These are phyloP conservation scores for Magnolia officinalis DNA, from an alignment of 164 flowering plant species.

Conservation along the genomic window DNA sequence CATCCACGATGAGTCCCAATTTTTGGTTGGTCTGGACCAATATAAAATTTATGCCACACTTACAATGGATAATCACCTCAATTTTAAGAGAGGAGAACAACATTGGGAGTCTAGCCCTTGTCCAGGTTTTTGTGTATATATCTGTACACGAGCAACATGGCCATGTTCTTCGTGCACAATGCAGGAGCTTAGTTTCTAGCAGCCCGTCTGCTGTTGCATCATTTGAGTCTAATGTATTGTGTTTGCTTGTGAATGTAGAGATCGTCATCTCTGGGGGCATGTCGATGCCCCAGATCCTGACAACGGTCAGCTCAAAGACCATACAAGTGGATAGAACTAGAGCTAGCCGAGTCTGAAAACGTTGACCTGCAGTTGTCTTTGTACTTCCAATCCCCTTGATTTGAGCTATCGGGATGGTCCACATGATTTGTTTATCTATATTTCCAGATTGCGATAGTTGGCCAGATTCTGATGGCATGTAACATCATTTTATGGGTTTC, in stretches of 20 bases:
- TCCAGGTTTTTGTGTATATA: too few relatives aligned
- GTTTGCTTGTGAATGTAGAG: slow-evolving; percentile 37
- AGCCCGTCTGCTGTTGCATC: neutral
- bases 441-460: slow-evolving; percentile 1
- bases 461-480: neutral
- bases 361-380: neutral
- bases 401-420: neutral
- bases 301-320: slow-evolving; percentile 46
- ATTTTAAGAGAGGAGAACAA: too few relatives aligned
- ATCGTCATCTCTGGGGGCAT: slow-evolving; percentile 76
- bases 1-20: too few relatives aligned
- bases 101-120: too few relatives aligned
- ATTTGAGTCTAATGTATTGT: neutral
- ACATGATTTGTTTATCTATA: neutral
- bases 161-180: neutral
- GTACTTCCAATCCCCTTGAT: neutral
- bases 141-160: neutral
- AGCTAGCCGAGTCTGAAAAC: slow-evolving; percentile 36
- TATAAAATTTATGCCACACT: too few relatives aligned
- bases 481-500: neutral
- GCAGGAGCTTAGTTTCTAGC: neutral
- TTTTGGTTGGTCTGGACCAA: too few relatives aligned
- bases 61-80: too few relatives aligned
- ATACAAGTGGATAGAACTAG: slow-evolving; percentile 45
- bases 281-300: slow-evolving; percentile 77